A percentile compares a stretch with the other conserved stretches of the same genome.
These are phyloP conservation scores for Xylaria sp. DNA, from an alignment of 2,329 filamentous ascomycete species.

Conservation along the genomic window DNA sequence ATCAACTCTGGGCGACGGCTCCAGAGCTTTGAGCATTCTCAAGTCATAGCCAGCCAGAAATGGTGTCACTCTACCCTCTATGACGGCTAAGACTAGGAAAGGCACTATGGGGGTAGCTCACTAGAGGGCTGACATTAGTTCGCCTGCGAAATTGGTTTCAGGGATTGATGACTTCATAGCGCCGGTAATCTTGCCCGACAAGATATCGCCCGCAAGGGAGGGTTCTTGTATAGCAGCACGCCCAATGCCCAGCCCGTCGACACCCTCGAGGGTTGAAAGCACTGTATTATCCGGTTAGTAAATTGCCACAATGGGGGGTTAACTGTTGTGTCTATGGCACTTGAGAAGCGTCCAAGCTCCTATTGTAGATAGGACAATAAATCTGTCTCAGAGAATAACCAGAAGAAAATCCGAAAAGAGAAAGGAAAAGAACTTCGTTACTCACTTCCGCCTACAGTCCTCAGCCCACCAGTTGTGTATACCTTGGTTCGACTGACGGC, in stretches of 20 bases:
- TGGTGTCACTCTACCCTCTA: not conserved
- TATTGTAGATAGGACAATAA: not conserved
- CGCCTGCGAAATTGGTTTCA: conserved; percentile 58
- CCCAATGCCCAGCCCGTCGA: conserved; percentile 67
- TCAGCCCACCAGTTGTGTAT: conserved; percentile 66
- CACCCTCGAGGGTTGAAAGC: conserved; percentile 60
- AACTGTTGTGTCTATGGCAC: not conserved
- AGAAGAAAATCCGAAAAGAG: not conserved
- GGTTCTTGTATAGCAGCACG: conserved; percentile 62
- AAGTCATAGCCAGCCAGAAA: not conserved
- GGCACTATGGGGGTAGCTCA: conserved; percentile 1
- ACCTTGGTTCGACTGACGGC: conserved; percentile 59
- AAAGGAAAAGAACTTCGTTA: not conserved
- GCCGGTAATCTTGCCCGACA: conserved; percentile 59
- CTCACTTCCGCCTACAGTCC: conserved; percentile 57
- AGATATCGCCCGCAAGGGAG: conserved; percentile 56
- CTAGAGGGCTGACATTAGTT: conserved; percentile 44
- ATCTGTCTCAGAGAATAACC: not conserved
- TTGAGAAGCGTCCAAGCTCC: not conserved
- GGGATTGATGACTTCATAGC: conserved; percentile 59
- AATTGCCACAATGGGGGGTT: not conserved
- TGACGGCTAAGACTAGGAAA: not conserved
- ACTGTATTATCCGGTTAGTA: conserved; percentile 45
- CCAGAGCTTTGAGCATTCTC: not conserved
- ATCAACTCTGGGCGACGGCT: not conserved